Base-by-base conservation (phyloP, 768 basidiomycete species). In the Lactarius hengduanensis region DNA sequence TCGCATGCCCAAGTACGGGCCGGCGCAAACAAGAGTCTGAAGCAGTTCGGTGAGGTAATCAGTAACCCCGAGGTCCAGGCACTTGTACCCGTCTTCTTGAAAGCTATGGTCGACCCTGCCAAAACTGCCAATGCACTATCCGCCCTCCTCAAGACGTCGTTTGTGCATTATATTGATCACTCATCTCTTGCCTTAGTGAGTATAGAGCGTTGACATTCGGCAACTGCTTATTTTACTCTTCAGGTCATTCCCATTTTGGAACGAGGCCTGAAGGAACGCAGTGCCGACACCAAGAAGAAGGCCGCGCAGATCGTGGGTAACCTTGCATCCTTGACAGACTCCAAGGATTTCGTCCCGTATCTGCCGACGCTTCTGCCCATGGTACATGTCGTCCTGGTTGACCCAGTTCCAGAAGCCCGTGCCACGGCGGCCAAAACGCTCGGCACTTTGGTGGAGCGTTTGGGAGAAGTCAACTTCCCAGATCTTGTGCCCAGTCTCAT, bases 281-380 rank as follows among this genome's bases (percentile, higher is more conserved):
- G 94, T 8, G 91, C 97, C 0, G 96, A 98, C 63, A 92, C 88
- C 15, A 98, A 98, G 80, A 91, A 91, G 76, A 96, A 94, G 76
- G 93, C 96, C 18, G 94, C 92, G 0, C 95, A 96, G 76, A 98
- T 98, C 66, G 92, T 98, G 55, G 97, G 97, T n/a, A 98, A 98
- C 75, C 83, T 98, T 65, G 91, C 94, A 1, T 93, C 92, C 1
- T 79, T 94, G 57, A 94, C 92, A 1, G 92, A 94, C 68, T 84
- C 91, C 0, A 91, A 90, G 72, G 97, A 98, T 75, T 94, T 98
- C 72, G 88, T 96, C 16, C 96, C 97, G 0, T 98, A 99, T 75
- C 83, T 99, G n/a, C 83, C 87, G 30, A 85, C 87, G 43, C 84
- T 98, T 22, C 79, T 98, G 45, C 97, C 97, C 0, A 81, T 97